Conservation (phyloP, 176 grass and related monocot genomes). For the Oryza australiensis region DNA sequence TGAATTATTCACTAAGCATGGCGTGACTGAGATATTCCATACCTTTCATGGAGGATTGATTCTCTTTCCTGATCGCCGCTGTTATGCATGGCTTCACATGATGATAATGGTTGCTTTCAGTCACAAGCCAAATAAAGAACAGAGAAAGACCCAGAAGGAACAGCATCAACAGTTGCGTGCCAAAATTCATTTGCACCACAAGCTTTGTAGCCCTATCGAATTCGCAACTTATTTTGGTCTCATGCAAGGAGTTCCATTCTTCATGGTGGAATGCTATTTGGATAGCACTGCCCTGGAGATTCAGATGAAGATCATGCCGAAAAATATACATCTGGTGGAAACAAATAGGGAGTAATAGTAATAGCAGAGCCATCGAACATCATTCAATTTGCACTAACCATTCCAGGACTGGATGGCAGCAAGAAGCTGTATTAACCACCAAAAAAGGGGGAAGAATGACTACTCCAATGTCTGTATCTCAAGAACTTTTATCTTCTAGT, state of each 20-base stretch:
- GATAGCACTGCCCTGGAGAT: not conserved
- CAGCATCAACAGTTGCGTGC: not conserved
- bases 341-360: not conserved
- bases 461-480: not conserved
- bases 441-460: not conserved
- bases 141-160: not conserved
- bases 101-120: not conserved
- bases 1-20: conserved; percentile 24
- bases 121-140: not conserved
- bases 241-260: not conserved
- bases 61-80: not conserved
- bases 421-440: not conserved
- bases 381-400: not conserved
- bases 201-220: not conserved
- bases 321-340: not conserved
- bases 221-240: not conserved
- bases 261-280: not conserved
- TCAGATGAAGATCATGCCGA: not conserved
- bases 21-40: not conserved
- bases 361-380: not conserved
- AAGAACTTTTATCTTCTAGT: not conserved
- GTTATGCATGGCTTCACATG: not conserved
- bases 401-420: not conserved
- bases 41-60: not conserved
- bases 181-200: not conserved